phyloP scores from a whole-genome alignment of 225 moss, liverwort and hornwort genomes.

The Pseudoscleropodium purum region DNA sequence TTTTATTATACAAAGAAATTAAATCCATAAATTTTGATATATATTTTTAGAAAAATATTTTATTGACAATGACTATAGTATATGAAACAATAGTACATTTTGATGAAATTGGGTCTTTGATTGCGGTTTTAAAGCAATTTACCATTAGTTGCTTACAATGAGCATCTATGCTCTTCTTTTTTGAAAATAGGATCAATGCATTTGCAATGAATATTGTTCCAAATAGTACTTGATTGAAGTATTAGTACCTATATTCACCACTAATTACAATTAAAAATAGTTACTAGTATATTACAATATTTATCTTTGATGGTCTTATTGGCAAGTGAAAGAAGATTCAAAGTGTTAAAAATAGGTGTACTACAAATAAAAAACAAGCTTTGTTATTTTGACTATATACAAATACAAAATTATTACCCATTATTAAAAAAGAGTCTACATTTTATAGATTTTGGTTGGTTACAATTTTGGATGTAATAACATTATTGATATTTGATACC shows the following conservation, averaged over 20 bases:
- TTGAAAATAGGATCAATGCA: background rate
- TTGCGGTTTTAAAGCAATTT: background rate
- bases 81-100: rapidly evolving
- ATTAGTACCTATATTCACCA: rapidly evolving
- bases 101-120: rapidly evolving
- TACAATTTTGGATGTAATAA: background rate
- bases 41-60: background rate
- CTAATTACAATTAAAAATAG: rapidly evolving
- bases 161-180: rapidly evolving
- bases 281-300: background rate
- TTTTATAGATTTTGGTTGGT: background rate
- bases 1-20: background rate
- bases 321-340: background rate
- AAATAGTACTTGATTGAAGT: background rate
- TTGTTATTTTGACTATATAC: rapidly evolving
- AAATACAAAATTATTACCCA: background rate
- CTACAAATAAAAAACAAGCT: rapidly evolving
- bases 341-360: background rate
- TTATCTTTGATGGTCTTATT: background rate
- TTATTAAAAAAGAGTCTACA: rapidly evolving
- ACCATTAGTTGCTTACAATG: rapidly evolving
- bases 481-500: background rate
- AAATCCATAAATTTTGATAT: no score
- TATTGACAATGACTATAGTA: rapidly evolving
- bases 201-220: background rate